A percentile compares a stretch with the other conserved stretches of the same genome.
Evolutionary conservation across 2,329 filamentous ascomycete genomes (phyloP).

Genomic region (Fusarium sp.): DNA sequence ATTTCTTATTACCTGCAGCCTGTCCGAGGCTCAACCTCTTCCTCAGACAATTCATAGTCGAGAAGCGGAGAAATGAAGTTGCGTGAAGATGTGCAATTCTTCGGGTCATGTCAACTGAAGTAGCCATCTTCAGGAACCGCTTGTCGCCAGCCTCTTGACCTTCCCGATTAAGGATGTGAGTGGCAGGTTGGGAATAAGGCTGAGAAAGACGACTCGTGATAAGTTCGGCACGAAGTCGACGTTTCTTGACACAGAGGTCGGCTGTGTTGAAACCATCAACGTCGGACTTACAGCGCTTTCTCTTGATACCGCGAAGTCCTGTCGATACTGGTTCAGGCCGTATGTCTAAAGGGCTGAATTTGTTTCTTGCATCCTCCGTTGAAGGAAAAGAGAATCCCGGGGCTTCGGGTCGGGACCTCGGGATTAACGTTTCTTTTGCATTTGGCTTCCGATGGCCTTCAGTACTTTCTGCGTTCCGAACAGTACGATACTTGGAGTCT

Average conservation of each 20-base stretch:
- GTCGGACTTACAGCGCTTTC: slow-evolving; percentile 62
- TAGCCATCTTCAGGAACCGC: slow-evolving; percentile 59
- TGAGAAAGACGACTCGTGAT: slow-evolving; percentile 76
- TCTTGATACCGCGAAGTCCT: slow-evolving; percentile 52
- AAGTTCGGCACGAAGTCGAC: slow-evolving; percentile 68
- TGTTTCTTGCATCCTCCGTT: background rate
- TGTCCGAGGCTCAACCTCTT: slow-evolving; percentile 50
- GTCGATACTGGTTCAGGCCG: background rate
- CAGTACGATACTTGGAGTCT: slow-evolving; percentile 3
- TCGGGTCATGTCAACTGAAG: slow-evolving; percentile 50
- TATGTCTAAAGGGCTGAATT: slow-evolving; percentile 21
- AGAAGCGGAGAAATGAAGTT: slow-evolving; percentile 68
- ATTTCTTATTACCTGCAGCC: slow-evolving; percentile 45
- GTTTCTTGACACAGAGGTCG: slow-evolving; percentile 69
- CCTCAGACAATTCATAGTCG: slow-evolving; percentile 70
- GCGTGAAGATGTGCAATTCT: slow-evolving; percentile 57
- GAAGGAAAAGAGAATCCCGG: slow-evolving; percentile 27
- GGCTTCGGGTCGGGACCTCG: background rate
- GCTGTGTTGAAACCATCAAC: slow-evolving; percentile 66
- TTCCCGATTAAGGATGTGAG: slow-evolving; percentile 73
- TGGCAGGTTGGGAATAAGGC: slow-evolving; percentile 74
- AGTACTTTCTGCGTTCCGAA: background rate
- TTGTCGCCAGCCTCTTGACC: slow-evolving; percentile 55
- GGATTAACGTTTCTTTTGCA: background rate
- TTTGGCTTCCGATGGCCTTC: background rate